These are phyloP conservation scores for Eustoma russellianum DNA, from an alignment of 257 asterid genomes.

Conservation along the genomic window DNA sequence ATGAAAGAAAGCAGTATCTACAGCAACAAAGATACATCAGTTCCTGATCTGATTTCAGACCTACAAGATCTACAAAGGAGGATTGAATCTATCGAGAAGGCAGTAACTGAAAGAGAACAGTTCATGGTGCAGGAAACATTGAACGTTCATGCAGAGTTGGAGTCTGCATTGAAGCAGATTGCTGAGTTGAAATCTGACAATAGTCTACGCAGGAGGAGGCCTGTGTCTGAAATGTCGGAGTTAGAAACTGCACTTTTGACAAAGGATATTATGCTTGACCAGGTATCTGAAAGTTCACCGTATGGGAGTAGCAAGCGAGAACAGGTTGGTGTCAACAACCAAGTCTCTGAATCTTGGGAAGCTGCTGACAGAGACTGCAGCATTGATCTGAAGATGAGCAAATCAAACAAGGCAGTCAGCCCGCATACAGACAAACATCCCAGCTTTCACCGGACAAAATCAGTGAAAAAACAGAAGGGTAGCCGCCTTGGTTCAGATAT, in stretches of 20 bases:
- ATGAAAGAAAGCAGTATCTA: constrained; percentile 14
- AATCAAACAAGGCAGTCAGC: constrained; percentile 15
- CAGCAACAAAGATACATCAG: constrained; percentile 17
- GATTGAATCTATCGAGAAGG: constrained; percentile 47
- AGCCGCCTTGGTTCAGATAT: constrained; percentile 24
- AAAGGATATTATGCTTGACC: constrained; percentile 92
- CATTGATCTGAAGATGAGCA: constrained; percentile 25
- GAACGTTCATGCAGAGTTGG: constrained; percentile 47
- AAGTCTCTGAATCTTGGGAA: constrained; percentile 38
- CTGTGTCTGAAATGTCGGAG: constrained; percentile 34
- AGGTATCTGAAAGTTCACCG: constrained; percentile 66
- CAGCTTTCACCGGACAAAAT: constrained; percentile 32
- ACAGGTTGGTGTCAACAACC: constrained; percentile 33
- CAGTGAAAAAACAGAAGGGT: constrained; percentile 41
- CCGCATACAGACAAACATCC: constrained; percentile 17
- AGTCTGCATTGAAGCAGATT: constrained; percentile 51
- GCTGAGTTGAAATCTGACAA: constrained; percentile 61
- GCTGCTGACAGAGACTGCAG: constrained; percentile 15
- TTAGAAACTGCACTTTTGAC: constrained; percentile 59
- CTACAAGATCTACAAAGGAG: constrained; percentile 46
- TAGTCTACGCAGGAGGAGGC: constrained; percentile 39
- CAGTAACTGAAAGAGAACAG: constrained; percentile 42
- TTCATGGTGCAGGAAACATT: constrained; percentile 47
- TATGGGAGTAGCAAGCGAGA: constrained; percentile 50
- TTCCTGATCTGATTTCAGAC: constrained; percentile 26